Base-by-base conservation (phyloP, 129 eudicot genomes). In the Ambrosia artemisiifolia region DNA sequence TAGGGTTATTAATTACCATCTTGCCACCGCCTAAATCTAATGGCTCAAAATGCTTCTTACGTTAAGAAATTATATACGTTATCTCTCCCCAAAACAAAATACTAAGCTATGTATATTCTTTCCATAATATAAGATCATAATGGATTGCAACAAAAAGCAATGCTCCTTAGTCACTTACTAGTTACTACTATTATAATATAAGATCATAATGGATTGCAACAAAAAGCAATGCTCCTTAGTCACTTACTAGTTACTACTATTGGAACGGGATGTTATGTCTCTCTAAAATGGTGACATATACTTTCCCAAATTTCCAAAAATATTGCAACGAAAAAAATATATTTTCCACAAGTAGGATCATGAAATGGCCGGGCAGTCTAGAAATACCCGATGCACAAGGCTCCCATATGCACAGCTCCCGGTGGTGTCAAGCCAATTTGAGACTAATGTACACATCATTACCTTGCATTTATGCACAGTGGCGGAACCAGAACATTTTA, bases 281-380 rank as follows among this genome's bases (percentile, higher is more conserved):
- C 70, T 73, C 63, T 73, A 62, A 73, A 63, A 48, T 38, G 77
- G 70, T 48, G 78, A 73, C 78, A 73, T 14, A 72, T 43, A 46
- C 2, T 62, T 62, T 17, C 63, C 73, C 78, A 63, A 70, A 62
- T 73, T 73, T 16, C 70, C 5, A 34, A 46, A 47, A 44, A 33
- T 13, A 47, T 44, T n/a, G 61, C 40, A 11, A 51, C 28, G 16
- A 5, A 11, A 9, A 61, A 34, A 24, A 0, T 11, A 24, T 9
- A 3, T 56, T 69, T 46, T 59, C 17, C 60, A 30, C 47, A 9
- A 2, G 16, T 30, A 16, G 33, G 51, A 48, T 72, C 75, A 72
- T 54, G 42, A 72, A 66, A 33, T 46, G 6, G 43, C 2, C 43
- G 6, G 43, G 43, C 43, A 36, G 2, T 36, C 43, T 36, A 36